Evolutionary conservation across 2,329 filamentous ascomycete species (phyloP).

Genomic region (Sporothrix mexicana): DNA sequence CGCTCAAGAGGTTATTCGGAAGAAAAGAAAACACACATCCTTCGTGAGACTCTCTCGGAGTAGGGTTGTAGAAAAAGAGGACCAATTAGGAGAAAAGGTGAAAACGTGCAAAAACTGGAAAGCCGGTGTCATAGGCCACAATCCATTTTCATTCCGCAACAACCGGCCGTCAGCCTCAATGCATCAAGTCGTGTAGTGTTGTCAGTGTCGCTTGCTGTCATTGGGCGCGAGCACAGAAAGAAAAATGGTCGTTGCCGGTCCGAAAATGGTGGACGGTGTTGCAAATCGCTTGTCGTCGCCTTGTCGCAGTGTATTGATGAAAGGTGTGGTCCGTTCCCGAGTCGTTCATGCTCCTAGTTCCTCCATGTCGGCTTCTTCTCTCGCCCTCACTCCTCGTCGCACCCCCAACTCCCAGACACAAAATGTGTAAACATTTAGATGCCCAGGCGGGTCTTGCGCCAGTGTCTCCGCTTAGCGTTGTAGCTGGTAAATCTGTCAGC

Average conservation of each 20-base stretch:
- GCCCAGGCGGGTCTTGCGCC: constrained; percentile 99
- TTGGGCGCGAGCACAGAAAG: constrained; percentile 5
- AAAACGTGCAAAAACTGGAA: background rate
- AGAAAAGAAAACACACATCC: constrained; percentile 27
- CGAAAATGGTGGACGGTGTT: background rate
- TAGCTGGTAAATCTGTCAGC: constrained; percentile 67
- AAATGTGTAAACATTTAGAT: constrained; percentile 70
- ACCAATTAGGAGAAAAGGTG: background rate
- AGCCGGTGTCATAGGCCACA: background rate
- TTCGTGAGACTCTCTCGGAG: constrained; percentile 19
- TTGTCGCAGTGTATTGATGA: background rate
- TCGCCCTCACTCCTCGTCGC: constrained; percentile 27
- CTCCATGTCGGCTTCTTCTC: constrained; percentile 14
- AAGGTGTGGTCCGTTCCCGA: background rate
- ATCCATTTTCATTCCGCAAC: constrained; percentile 11
- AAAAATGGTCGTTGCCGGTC: background rate
- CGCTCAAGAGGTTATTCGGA: constrained; percentile 13
- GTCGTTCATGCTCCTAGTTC: background rate
- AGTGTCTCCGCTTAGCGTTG: constrained; percentile 99
- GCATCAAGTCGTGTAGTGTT: background rate
- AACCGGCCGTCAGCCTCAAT: background rate
- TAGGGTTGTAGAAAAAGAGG: constrained; percentile 9
- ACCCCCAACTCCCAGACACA: constrained; percentile 30
- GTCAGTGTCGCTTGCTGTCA: constrained; percentile 9
- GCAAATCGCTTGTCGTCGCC: constrained; percentile 17